Base-by-base conservation (phyloP, 805 yeast species). In the Wickerhamiella musiphila region DNA sequence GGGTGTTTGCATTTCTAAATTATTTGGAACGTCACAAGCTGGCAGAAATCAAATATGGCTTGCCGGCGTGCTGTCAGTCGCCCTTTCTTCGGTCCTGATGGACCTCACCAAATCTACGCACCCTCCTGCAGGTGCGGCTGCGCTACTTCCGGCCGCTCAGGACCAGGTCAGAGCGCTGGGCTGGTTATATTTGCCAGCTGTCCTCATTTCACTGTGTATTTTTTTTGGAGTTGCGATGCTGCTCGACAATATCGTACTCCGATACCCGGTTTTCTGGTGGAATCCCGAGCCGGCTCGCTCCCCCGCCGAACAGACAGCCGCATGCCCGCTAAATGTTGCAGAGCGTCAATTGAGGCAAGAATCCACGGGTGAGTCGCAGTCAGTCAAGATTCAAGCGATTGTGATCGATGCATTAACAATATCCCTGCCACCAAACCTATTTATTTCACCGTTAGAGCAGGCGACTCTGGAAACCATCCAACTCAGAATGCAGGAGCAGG, bases 41-140 rank as follows among this genome's bases (percentile, higher is more conserved):
- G 70, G 73, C 2, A 48, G 53, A 24, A 53, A 61, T 18, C 57
- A 68, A 47, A 57, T 66, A 38, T 73, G 74, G 66, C 57, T 68
- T 6, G 58, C 64, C 12, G 79, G 73, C 2, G 73, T 75, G 0
- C 45, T 73, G 19, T 56, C 71, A 23, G 75, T 71, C 6, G 73
- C 63, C 0, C 36, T 68, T 4, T 43, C 74, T 2, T 64, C 73
- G 6, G 69, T 66, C 8, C 48, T 54, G 2, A 71, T 71, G 76
- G 51, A 65, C 10, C 38, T 70, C 1, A 48, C 61, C 4, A 69
- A 69, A 38, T 64, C 72, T 36, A 66, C 70, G 1, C 81, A 74
- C 46, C 82, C 82, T 0, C 82, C 82, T 0, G 72, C 74, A 1
- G 82, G 82, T 2, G 79, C 81, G 1, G 63, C 74, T 7, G 78